Base-by-base conservation (phyloP, 345 rosid species). In the Hibiscus tridactylites region DNA sequence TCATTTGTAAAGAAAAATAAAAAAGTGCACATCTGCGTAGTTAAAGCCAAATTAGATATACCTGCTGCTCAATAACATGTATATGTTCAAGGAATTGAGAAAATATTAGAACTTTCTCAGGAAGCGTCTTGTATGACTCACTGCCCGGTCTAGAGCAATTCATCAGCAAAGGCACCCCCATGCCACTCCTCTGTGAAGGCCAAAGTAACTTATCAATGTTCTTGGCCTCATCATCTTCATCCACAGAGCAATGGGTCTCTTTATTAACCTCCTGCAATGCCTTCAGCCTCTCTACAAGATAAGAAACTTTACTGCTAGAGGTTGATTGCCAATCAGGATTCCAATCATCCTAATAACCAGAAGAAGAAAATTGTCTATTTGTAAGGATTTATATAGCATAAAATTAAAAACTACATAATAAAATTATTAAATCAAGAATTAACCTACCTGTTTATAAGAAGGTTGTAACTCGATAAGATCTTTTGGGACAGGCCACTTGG, bases 401-500 rank as follows among this genome's bases (percentile, higher is more conserved):
- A 50, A 37, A 44, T 44, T 44, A 64, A 10, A 16, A 15, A 50
- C 35, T 57, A 4, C 28, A 76, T 63, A 37, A n/a, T 4, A 67
- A n/a, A 49, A 65, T 53, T 15, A 35, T 69, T 57, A 71, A 54
- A 70, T 12, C 61, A 24, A 71, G 53, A 52, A 8, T 10, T 61
- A 70, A 61, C 83, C 33, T 76, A 80, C 99, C 96, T 94, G 99
- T 63, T 89, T 86, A 80, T 94, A 94, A 24, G 99, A 86, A 78
- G 99, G 97, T 76, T 94, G 99, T 68, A 90, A 85, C 85, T 94
- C 99, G 61, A 94, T 94, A 70, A 94, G 97, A 88, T 94, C 97
- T 81, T 90, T 85, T 3, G 99, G 99, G 52, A 94, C 99, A 67
- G 97, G 89, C 97, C 97, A 89, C 75, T 90, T 90, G 37, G 99